Evolutionary conservation across 148 eudicot species (phyloP).

Genomic region (Simmondsia chinensis): DNA sequence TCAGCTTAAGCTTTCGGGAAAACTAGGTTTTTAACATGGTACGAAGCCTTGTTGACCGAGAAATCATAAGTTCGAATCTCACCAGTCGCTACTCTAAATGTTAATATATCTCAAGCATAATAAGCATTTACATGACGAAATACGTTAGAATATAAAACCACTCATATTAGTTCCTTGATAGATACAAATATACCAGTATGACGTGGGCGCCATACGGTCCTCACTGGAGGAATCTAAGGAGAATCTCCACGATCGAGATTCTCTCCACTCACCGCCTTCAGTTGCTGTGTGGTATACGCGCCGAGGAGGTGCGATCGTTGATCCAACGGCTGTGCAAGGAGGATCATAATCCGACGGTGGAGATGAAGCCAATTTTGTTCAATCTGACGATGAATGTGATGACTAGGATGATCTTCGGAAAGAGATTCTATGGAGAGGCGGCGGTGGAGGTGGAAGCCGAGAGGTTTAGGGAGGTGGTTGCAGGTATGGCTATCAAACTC

Average conservation of each 20-base stretch:
- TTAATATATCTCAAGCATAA: too few relatives aligned
- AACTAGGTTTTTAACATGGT: too few relatives aligned
- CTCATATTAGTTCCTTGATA: too few relatives aligned
- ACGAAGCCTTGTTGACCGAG: too few relatives aligned
- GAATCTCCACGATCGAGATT: slow-evolving; percentile 31
- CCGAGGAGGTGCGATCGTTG: slow-evolving; percentile 20
- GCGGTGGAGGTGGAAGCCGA: slow-evolving; percentile 1
- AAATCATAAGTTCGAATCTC: too few relatives aligned
- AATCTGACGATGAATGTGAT: slow-evolving; percentile 12
- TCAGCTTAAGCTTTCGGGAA: too few relatives aligned
- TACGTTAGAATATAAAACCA: too few relatives aligned
- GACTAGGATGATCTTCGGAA: slow-evolving; percentile 17
- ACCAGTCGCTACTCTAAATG: too few relatives aligned
- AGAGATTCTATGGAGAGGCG: slow-evolving; percentile 9
- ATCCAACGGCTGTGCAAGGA: not conserved
- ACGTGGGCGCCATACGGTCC: slow-evolving; percentile 47
- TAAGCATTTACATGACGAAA: too few relatives aligned
- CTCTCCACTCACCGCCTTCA: slow-evolving; percentile 35
- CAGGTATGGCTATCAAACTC: too few relatives aligned
- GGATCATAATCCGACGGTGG: not conserved
- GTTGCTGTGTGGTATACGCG: slow-evolving; percentile 12
- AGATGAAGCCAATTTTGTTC: slow-evolving; percentile 3
- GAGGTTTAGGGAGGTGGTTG: slow-evolving; percentile 8
- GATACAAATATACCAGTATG: slow-evolving; percentile 27
- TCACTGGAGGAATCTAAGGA: slow-evolving; percentile 42